These are phyloP conservation scores for Papiliotrema terrestris DNA, from an alignment of 1,284 basidiomycete species.

Conservation along the genomic window DNA sequence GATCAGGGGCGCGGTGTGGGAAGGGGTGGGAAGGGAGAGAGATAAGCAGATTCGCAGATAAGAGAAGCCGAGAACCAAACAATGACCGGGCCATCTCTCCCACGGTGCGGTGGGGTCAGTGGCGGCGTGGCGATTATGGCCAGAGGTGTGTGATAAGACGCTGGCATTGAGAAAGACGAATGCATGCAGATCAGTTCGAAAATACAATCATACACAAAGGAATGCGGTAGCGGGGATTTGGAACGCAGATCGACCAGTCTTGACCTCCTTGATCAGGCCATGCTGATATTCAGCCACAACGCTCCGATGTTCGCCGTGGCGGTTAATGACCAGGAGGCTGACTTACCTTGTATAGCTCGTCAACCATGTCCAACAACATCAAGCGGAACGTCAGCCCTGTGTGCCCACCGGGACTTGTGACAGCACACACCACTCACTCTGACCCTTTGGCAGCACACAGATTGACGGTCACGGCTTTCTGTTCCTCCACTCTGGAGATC, in stretches of 20 bases:
- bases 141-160: too few species aligned
- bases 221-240: neutral
- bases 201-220: too few species aligned
- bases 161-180: too few species aligned
- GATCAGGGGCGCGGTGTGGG: too few species aligned
- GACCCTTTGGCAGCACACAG: slow-evolving; percentile 49
- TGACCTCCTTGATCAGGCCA: slow-evolving; percentile 12
- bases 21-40: too few species aligned
- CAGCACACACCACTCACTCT: slow-evolving; percentile 43
- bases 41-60: too few species aligned
- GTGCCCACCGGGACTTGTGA: neutral
- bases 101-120: too few species aligned
- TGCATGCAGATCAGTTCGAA: too few species aligned
- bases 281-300: slow-evolving; percentile 1
- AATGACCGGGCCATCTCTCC: too few species aligned
- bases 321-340: neutral
- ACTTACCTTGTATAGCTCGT: slow-evolving; percentile 13
- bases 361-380: slow-evolving; percentile 19
- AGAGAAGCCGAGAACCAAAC: too few species aligned
- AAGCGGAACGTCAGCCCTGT: slow-evolving; percentile 10
- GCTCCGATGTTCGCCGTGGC: neutral
- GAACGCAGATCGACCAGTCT: slow-evolving; percentile 18
- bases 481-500: slow-evolving; percentile 46
- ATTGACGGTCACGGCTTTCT: slow-evolving; percentile 49
- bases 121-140: too few species aligned